phyloP scores from a whole-genome alignment of 306 rosid genomes.

The Rubus parviflorus region DNA sequence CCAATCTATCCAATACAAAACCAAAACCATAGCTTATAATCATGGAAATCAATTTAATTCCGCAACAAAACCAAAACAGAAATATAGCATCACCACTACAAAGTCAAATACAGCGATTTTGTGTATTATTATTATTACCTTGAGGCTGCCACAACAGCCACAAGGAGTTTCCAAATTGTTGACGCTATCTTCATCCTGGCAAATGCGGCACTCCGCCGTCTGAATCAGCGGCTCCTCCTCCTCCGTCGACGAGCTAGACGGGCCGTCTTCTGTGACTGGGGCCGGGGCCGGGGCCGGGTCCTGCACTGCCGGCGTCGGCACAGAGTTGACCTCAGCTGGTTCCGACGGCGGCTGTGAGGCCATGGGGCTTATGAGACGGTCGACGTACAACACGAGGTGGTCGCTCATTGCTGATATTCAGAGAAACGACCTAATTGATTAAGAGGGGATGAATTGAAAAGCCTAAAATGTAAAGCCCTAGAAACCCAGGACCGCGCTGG shows the following conservation, averaged over 20 bases:
- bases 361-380: conserved; percentile 54
- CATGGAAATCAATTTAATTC: background rate
- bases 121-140: conserved; percentile 55
- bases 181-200: conserved; percentile 84
- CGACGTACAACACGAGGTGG: conserved; percentile 76
- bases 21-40: background rate
- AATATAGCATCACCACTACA: background rate
- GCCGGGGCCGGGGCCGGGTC: conserved; percentile 15
- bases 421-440: conserved; percentile 22
- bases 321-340: conserved; percentile 43
- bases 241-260: conserved; percentile 35
- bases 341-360: conserved; percentile 46
- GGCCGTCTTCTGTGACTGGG: conserved; percentile 27
- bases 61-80: background rate
- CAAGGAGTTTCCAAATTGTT: conserved; percentile 85
- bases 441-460: too few relatives aligned
- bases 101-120: background rate
- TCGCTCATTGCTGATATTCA: conserved; percentile 61
- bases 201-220: conserved; percentile 90
- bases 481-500: conserved; percentile 33
- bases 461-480: background rate
- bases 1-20: background rate
- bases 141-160: conserved; percentile 91
- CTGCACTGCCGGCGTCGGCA: conserved; percentile 5
- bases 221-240: conserved; percentile 76